These are phyloP conservation scores for Epichloe festucae DNA, from an alignment of 2,329 filamentous ascomycete genomes.

Conservation along the genomic window DNA sequence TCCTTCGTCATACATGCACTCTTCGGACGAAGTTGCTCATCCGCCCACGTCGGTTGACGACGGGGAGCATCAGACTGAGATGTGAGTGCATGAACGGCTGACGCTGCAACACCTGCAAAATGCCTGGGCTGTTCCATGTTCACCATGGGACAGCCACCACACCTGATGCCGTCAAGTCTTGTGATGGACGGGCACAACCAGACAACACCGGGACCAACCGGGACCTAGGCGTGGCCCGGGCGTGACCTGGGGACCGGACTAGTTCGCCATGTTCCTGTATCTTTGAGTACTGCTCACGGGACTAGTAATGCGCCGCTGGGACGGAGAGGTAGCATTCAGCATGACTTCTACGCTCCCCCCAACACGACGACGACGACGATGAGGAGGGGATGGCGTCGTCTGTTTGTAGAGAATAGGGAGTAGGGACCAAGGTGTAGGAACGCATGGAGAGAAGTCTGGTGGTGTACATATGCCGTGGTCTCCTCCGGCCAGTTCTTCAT, in stretches of 20 bases:
- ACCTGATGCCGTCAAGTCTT: background rate
- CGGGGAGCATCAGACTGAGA: background rate
- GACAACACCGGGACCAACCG: background rate
- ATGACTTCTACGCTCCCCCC: background rate
- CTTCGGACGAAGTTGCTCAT: background rate
- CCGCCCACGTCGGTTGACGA: background rate
- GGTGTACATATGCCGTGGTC: background rate
- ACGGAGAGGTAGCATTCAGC: background rate
- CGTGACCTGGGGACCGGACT: background rate
- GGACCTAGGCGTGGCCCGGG: background rate
- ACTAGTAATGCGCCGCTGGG: background rate
- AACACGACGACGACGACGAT: background rate
- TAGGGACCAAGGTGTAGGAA: too few relatives aligned
- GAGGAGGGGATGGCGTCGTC: background rate
- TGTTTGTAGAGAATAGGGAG: too few relatives aligned
- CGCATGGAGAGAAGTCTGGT: too few relatives aligned
- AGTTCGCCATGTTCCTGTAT: background rate
- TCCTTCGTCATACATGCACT: background rate
- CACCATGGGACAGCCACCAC: background rate
- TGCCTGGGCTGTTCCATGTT: background rate
- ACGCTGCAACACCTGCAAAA: background rate
- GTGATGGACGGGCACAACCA: background rate
- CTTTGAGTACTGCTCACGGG: background rate
- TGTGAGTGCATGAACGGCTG: background rate
- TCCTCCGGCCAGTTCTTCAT: background rate